Evolutionary conservation across 352 stramenopile genomes (phyloP), one percentile per base, ranked within the genome.

Genomic region (Phytophthora tentaculata): DNA sequence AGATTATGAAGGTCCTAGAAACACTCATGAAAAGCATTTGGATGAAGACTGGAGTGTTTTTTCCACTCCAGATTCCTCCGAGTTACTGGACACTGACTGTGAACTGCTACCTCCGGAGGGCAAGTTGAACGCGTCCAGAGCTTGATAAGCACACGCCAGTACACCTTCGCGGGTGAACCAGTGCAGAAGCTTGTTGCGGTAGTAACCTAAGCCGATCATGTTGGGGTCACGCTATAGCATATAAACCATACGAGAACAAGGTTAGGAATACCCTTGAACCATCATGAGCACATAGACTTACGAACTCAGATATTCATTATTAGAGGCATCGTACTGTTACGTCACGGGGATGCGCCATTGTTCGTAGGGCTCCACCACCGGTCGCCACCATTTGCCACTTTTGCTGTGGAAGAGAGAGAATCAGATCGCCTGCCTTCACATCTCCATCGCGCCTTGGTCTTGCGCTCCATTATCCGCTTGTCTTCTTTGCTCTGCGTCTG

Each of bases 121-220:
- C 45, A 66, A 50, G 7, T 83, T 80, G 58, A 81, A 86, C 10
- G 70, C 77, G 20, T 84, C 71, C 10, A 94, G 61, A 23, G 86
- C 84, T 65, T 92, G 82, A 53, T 84, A 94, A 3, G 86, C 84
- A 68, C 84, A 92, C 13, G 86, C 84, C 19, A 94, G 22, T n/a
- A 93, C 83, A 45, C 86, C 88, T 53, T 96, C 88, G 17, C 70
- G 73, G 69, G 89, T 87, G 66, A 96, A 96, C 88, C 85, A 94
- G 71, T 96, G 88, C 56, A 96, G 64, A 19, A 96, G 66, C 64
- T 96, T 96, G 71, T 96, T 96, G 68, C 88, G 84, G 73, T 96
- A 96, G 66, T 94, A 93, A 12, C 88, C 88, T 2, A 96, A 73
- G 3, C 86, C 86, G 62, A 96, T 94, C 83, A 94, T 92, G 72